Base-by-base conservation (phyloP, 306 rosid species). In the Fragaria vesca region DNA sequence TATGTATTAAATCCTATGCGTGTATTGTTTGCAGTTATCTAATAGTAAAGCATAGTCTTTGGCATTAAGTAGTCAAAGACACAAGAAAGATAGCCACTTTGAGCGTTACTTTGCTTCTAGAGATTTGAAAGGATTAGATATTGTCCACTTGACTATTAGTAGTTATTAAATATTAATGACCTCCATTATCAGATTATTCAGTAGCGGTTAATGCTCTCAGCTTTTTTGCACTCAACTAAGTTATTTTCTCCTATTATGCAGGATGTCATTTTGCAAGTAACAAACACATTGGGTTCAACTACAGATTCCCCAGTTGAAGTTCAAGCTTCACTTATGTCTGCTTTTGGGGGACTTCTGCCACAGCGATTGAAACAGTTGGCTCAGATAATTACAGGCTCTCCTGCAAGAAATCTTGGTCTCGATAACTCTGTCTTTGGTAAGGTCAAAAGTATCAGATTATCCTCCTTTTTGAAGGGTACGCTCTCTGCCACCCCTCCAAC, bases 341-440 rank as follows among this genome's bases (percentile, higher is more conserved):
- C 69, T 61, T 72, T 65, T 58, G 95, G 93, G 81, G 81, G 71
- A 50, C 87, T 91, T 68, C 65, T 73, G 76, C 91, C 92, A 17
- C 90, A 81, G 86, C 88, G 98, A 78, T 80, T 89, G 78, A 88
- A 84, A 46, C 92, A 95, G 83, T 83, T 95, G 89, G 97, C 92
- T 72, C 77, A 85, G 78, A 84, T 85, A 74, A 84, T 95, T 71
- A 54, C 46, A 7, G 86, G 80, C 45, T 89, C 91, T 77, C 83
- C 83, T 11, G 81, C 73, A 60, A 81, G 76, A 90, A 92, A 92
- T 85, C 97, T 95, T 21, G 93, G 98, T 75, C 98, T 89, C 36
- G 79, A 91, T 86, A 82, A 92, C 89, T 65, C 88, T 0, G 79
- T 82, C 34, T 95, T 95, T 77, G 98, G 98, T 76, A 81, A 80